Evolutionary conservation across 768 basidiomycete genomes (phyloP).

Genomic region (Naganishia onofrii): DNA sequence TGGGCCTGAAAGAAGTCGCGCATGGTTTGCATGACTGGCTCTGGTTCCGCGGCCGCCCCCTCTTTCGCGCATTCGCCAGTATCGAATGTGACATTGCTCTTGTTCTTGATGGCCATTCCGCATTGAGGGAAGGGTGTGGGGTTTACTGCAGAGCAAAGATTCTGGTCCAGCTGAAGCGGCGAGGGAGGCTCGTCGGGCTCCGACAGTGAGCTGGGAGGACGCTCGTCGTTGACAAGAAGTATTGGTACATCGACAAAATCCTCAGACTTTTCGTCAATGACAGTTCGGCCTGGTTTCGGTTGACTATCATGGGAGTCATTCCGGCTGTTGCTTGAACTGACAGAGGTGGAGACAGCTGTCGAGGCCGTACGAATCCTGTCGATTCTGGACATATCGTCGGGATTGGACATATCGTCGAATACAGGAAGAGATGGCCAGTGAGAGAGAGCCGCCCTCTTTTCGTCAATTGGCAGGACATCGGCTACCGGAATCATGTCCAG

Average conservation of each 20-base stretch:
- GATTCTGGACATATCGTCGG: background rate
- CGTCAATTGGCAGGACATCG: background rate
- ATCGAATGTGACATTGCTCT: background rate
- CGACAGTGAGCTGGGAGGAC: background rate
- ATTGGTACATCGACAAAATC: background rate
- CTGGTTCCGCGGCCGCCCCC: background rate
- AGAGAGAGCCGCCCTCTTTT: background rate
- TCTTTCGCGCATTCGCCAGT: background rate
- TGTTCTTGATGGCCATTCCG: background rate
- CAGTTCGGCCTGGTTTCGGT: too few relatives aligned
- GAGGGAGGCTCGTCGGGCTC: background rate
- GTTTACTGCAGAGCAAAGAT: background rate
- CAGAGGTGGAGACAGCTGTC: slow-evolving; percentile 16
- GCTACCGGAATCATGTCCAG: background rate
- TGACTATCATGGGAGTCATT: slow-evolving; percentile 9
- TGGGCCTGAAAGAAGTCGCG: slow-evolving; percentile 46
- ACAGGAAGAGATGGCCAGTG: background rate
- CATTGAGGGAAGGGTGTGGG: background rate
- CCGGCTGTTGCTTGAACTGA: background rate
- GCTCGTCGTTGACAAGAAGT: background rate
- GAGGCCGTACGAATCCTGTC: background rate
- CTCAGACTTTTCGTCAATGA: background rate
- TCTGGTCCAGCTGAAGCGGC: background rate
- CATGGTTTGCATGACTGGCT: slow-evolving; percentile 35
- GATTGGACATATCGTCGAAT: background rate